Evolutionary conservation across 352 stramenopile genomes (phyloP).

Genomic region (Peronosclerospora sorghi): DNA sequence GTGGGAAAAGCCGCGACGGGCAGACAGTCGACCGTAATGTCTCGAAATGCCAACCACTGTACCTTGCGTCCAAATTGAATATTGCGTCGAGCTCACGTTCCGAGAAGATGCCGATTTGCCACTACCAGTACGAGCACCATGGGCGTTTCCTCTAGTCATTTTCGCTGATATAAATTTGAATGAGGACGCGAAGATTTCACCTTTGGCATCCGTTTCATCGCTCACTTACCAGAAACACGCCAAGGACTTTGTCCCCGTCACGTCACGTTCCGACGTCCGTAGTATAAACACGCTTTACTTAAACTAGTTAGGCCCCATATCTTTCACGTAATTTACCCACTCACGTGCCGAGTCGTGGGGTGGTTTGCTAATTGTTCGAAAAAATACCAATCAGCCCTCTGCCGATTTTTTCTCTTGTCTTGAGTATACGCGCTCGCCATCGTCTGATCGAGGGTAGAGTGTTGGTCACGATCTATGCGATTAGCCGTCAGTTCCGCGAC

Average conservation of each 20-base stretch:
- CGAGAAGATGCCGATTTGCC: constrained; percentile 12
- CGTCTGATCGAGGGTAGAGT: constrained; percentile 15
- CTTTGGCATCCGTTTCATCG: background rate
- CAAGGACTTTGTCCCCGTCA: background rate
- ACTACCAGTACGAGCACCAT: background rate
- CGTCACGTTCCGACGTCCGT: background rate
- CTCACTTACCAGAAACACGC: background rate
- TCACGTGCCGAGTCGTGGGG: background rate
- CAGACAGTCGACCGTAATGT: background rate
- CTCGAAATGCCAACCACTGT: too few relatives aligned
- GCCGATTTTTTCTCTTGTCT: constrained; percentile 4
- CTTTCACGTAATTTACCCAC: background rate
- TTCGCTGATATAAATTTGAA: background rate
- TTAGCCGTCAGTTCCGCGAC: constrained; percentile 4
- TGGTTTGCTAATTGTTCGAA: background rate
- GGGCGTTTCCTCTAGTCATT: background rate
- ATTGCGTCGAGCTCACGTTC: constrained; percentile 7
- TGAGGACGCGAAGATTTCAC: background rate
- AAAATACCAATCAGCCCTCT: constrained; percentile 6
- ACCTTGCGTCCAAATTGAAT: too few relatives aligned
- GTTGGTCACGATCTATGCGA: constrained; percentile 22
- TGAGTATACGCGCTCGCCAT: constrained; percentile 10
- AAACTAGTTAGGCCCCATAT: too few relatives aligned
- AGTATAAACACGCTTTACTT: too few relatives aligned
- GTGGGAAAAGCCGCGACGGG: background rate